Evolutionary conservation across 1,284 basidiomycete genomes (phyloP), one percentile per base, ranked within the genome.

Genomic region (Porogramme epimiltina): DNA sequence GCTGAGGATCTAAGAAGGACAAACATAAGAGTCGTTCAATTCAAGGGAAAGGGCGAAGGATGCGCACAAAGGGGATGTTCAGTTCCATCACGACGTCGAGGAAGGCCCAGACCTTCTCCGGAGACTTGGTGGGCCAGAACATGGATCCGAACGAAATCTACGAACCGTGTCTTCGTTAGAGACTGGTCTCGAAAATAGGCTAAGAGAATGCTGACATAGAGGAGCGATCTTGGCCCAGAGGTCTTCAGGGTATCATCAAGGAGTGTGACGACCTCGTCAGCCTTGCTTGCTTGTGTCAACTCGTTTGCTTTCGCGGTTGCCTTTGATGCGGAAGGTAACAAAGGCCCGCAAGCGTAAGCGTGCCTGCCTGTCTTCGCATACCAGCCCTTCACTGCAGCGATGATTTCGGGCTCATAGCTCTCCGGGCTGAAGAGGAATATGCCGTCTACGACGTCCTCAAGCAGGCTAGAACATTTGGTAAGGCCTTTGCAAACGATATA

Each of bases 401-500:
- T 42, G 9, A 62, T 50, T n/a, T 51, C 55, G 1, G 59, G 57
- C 40, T 62, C 62, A 18, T 57, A 62, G 2, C 47, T 42, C 31
- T 61, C 58, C 0, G 61, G 49, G 6, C 50, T 56, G 18, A 46
- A 37, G 2, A 60, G 34, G 9, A 61, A 22, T 1, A 59, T 11
- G 4, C 62, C 59, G 28, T 62, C 61, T 25, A 41, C 25, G 8
- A 33, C 39, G n/a, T n/a, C n/a, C 1, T 59, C 4, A 1, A 51
- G n/a, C 58, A 56, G 45, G 5, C 10, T 4, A n/a, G n/a, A n/a
- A n/a, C n/a, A n/a, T n/a, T n/a, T n/a, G n/a, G n/a, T n/a, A n/a
- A n/a, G n/a, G n/a, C n/a, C n/a, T n/a, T n/a, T n/a, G n/a, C n/a
- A n/a, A n/a, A n/a, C n/a, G n/a, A n/a, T n/a, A n/a, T n/a, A n/a